Base-by-base conservation (phyloP, 805 yeast genomes). In the Geotrichum ghanense region DNA sequence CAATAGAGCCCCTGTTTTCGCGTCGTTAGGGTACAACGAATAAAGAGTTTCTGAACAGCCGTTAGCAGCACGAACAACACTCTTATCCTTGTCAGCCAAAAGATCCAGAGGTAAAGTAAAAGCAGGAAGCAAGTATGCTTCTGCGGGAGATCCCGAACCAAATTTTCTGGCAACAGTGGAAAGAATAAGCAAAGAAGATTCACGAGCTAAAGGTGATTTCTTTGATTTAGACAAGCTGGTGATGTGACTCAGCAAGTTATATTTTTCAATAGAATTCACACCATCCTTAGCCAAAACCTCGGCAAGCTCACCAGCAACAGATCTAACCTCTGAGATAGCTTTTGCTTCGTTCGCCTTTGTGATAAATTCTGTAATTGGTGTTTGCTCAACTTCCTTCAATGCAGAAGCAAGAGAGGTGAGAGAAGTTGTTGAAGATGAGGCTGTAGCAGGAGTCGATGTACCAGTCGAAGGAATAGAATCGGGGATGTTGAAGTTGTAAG, bases 61-160 rank as follows among this genome's bases (percentile, higher is more conserved):
- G 63, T 81, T 86, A n/a, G 95, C 95, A 34, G 94, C 82, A 61
- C 94, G 78, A 62, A 79, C 79, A 41, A 90, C 92, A 43, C 80
- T 76, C 61, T 77, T 81, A 58, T 90, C 97, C 66, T 90, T 92
- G 58, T 92, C 97, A 43, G 90, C 79, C 48, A 78, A 71, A 37
- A 79, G 69, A 58, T 88, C 95, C 45, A 81, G 75, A 14, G 85
- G 81, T 2, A 74, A 58, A 4, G 77, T 70, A 49, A 88, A 69
- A 37, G 83, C 73, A 45, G 75, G 79, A 26, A 81, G 63, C 47
- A 90, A 70, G 59, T 79, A 79, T 2, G 87, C 81, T 65, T 88
- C 95, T 47, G 74, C 75, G 23, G 95, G 90, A 34, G 83, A 69
- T n/a, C 39, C 43, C 6, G 51, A 48, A 17, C 82, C 80, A 54